These are phyloP conservation scores for Curvularia spicifera DNA, from an alignment of 2,329 filamentous ascomycete species.

Conservation along the genomic window DNA sequence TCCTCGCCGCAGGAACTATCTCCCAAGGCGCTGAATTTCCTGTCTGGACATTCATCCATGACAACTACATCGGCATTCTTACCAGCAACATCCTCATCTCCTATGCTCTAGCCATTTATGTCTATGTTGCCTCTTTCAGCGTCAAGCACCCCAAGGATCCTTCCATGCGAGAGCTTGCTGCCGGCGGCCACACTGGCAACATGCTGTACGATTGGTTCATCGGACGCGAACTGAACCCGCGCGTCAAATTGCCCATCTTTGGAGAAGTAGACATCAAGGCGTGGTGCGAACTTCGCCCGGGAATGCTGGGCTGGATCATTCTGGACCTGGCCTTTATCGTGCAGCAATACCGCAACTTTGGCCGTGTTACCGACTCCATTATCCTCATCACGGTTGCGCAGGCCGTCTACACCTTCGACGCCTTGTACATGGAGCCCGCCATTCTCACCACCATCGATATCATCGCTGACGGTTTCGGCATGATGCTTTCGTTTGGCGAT, in stretches of 20 bases:
- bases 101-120: conserved; percentile 73
- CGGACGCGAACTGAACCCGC: conserved; percentile 91
- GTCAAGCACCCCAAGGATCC: conserved; percentile 75
- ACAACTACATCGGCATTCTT: conserved; percentile 86
- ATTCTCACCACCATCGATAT: conserved; percentile 95
- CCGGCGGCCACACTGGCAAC: conserved; percentile 82
- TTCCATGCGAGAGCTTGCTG: conserved; percentile 76
- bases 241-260: conserved; percentile 76
- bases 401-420: conserved; percentile 81
- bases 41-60: conserved; percentile 90
- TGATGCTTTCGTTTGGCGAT: conserved; percentile 94
- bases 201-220: conserved; percentile 96
- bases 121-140: conserved; percentile 82
- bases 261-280: conserved; percentile 90
- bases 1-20: conserved; percentile 75
- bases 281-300: conserved; percentile 89
- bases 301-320: conserved; percentile 86
- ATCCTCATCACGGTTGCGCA: conserved; percentile 79
- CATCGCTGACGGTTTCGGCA: conserved; percentile 89
- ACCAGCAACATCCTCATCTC: conserved; percentile 82
- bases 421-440: conserved; percentile 83
- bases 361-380: conserved; percentile 85
- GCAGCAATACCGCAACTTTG: conserved; percentile 85
- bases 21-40: conserved; percentile 80
- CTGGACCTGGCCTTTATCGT: conserved; percentile 84